Evolutionary conservation across 2,329 filamentous ascomycete genomes (phyloP).

Genomic region (Nectriaceae sp.): DNA sequence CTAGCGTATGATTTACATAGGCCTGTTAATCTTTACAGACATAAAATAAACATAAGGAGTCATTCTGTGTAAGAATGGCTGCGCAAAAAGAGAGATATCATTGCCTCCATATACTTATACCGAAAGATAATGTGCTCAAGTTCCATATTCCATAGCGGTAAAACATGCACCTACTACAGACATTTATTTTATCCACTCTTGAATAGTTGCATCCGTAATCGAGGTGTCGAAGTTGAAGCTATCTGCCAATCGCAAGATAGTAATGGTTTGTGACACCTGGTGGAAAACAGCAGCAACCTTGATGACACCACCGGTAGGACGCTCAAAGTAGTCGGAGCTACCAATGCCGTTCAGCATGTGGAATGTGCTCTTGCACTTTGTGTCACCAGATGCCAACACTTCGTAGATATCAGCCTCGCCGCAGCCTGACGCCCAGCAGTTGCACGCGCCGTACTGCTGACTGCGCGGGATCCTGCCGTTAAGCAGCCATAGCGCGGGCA

Average conservation of each 20-base stretch:
- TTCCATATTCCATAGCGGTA: too few species aligned
- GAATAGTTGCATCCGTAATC: not conserved
- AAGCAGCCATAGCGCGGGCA: slow-evolving; percentile 75
- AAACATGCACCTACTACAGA: too few species aligned
- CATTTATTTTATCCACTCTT: not conserved
- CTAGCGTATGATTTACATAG: too few species aligned
- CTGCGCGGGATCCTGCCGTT: slow-evolving; percentile 73
- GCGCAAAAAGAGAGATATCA: too few species aligned
- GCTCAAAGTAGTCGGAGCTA: slow-evolving; percentile 70
- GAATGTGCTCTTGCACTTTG: slow-evolving; percentile 69
- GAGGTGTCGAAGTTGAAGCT: not conserved
- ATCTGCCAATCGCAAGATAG: not conserved
- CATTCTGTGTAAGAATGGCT: too few species aligned
- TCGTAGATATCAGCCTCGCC: slow-evolving; percentile 79
- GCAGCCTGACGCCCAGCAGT: slow-evolving; percentile 69
- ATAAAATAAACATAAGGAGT: too few species aligned
- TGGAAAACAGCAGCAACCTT: slow-evolving; percentile 52
- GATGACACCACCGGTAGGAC: slow-evolving; percentile 60
- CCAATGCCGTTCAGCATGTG: slow-evolving; percentile 66
- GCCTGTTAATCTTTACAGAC: too few species aligned
- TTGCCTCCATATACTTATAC: too few species aligned
- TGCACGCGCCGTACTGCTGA: slow-evolving; percentile 70
- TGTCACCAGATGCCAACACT: slow-evolving; percentile 65
- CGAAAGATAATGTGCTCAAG: too few species aligned
- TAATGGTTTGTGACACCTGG: not conserved